A percentile compares a stretch with the other conserved stretches of the same genome.
These are phyloP conservation scores for Fusarium penzigii DNA, from an alignment of 2,329 filamentous ascomycete species.

Conservation along the genomic window DNA sequence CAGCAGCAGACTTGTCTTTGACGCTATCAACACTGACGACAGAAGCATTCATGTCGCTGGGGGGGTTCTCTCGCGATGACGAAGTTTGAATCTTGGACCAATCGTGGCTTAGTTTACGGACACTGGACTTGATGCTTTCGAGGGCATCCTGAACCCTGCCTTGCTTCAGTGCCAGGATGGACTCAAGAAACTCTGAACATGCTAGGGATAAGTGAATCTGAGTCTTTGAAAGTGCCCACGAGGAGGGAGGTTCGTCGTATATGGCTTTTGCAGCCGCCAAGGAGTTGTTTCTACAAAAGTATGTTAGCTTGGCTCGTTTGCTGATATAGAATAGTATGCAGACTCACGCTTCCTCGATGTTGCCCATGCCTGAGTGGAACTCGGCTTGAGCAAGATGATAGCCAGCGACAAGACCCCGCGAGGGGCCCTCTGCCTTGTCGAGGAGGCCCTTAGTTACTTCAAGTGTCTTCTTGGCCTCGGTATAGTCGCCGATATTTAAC, in stretches of 20 bases:
- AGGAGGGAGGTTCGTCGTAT: constrained; percentile 30
- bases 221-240: constrained; percentile 37
- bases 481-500: constrained; percentile 52
- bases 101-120: constrained; percentile 57
- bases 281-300: constrained; percentile 26
- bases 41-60: constrained; percentile 32
- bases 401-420: constrained; percentile 43
- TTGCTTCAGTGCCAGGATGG: constrained; percentile 62
- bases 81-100: constrained; percentile 53
- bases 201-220: constrained; percentile 35
- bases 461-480: constrained; percentile 55
- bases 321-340: background rate
- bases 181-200: constrained; percentile 55
- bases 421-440: constrained; percentile 37
- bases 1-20: constrained; percentile 23
- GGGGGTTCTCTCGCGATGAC: constrained; percentile 13
- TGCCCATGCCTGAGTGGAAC: constrained; percentile 68
- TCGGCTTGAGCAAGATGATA: constrained; percentile 75
- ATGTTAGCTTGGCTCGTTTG: constrained; percentile 9
- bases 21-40: constrained; percentile 31
- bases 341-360: constrained; percentile 60
- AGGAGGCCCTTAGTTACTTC: constrained; percentile 55
- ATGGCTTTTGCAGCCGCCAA: constrained; percentile 44
- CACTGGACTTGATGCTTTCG: constrained; percentile 55
- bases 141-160: constrained; percentile 62